phyloP scores from a whole-genome alignment of 805 yeast species.

The Blastobotrys chiropterorum region DNA sequence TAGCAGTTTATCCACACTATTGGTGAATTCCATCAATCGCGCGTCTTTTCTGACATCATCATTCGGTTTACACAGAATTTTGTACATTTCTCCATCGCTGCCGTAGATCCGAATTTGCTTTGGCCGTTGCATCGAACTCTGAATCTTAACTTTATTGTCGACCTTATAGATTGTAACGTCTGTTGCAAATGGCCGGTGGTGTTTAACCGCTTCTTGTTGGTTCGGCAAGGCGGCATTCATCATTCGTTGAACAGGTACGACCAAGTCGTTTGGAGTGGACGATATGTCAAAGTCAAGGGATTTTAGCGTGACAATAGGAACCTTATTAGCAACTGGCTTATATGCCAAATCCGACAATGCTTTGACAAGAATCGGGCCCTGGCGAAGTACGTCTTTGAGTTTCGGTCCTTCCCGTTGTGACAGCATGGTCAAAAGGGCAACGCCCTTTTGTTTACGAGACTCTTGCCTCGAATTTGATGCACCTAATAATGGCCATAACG shows the following conservation, averaged over 20 bases:
- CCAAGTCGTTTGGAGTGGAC: constrained; percentile 46
- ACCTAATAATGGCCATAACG: constrained; percentile 79
- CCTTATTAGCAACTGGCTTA: constrained; percentile 6
- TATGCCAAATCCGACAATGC: constrained; percentile 1
- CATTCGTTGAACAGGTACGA: constrained; percentile 68
- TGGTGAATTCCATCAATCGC: constrained; percentile 84
- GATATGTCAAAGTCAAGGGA: constrained; percentile 36
- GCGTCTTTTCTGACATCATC: constrained; percentile 97
- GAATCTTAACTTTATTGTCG: constrained; percentile 61
- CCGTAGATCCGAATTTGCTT: constrained; percentile 71
- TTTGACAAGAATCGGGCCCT: not conserved
- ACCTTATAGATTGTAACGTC: constrained; percentile 36
- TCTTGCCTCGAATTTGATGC: constrained; percentile 53
- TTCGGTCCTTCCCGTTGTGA: not conserved
- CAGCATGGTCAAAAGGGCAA: constrained; percentile 29
- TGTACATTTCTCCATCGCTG: constrained; percentile 66
- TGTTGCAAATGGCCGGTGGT: constrained; percentile 39
- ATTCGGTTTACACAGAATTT: constrained; percentile 71
- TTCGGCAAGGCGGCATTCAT: constrained; percentile 62
- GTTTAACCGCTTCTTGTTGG: constrained; percentile 36
- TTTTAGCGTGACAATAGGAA: not conserved
- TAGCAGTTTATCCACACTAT: constrained; percentile 73
- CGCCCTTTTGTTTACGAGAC: constrained; percentile 32
- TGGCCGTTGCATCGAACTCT: constrained; percentile 83
- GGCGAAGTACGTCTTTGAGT: not conserved